Conservation (phyloP, 176 grass and related monocot genomes). For the Aechmea fasciata region DNA sequence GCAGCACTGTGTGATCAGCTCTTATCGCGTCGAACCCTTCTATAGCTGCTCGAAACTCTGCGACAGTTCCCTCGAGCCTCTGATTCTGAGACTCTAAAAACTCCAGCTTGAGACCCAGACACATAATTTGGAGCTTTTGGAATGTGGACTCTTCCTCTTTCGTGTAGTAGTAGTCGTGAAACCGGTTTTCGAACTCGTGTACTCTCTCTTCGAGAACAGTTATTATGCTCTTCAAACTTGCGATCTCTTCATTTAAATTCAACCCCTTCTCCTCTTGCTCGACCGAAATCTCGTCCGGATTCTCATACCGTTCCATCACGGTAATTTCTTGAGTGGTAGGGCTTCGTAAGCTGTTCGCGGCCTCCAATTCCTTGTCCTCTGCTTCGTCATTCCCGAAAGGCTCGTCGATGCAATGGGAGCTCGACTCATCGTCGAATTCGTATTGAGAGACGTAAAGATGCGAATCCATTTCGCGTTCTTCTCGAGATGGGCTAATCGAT, state of each 20-base stretch:
- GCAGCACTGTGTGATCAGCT: conserved; percentile 21
- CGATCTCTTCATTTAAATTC: conserved; percentile 24
- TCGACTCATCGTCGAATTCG: conserved; percentile 15
- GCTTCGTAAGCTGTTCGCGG: neutral
- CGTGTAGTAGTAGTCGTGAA: conserved; percentile 53
- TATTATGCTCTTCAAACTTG: conserved; percentile 38
- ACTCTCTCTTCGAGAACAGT: conserved; percentile 32
- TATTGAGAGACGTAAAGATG: neutral
- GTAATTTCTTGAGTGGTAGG: conserved; percentile 20
- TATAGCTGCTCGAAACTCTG: conserved; percentile 12
- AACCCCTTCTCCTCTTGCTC: conserved; percentile 10
- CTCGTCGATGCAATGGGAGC: conserved; percentile 15
- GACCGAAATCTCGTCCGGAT: conserved; percentile 10
- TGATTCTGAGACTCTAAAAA: conserved; percentile 52
- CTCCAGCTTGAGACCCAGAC: conserved; percentile 73
- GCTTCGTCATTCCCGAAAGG: conserved; percentile 10
- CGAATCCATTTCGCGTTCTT: conserved; percentile 32
- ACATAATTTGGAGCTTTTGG: conserved; percentile 94
- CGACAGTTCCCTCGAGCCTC: conserved; percentile 32
- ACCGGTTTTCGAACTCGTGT: conserved; percentile 30
- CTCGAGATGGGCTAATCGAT: conserved; percentile 16
- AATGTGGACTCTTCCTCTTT: conserved; percentile 58
- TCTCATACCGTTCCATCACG: conserved; percentile 2
- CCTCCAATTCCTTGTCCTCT: conserved; percentile 5
- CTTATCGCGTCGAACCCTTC: conserved; percentile 28